Evolutionary conservation across 192 early-diverging fungal genomes (phyloP).

Genomic region (Coemansia sp.): DNA sequence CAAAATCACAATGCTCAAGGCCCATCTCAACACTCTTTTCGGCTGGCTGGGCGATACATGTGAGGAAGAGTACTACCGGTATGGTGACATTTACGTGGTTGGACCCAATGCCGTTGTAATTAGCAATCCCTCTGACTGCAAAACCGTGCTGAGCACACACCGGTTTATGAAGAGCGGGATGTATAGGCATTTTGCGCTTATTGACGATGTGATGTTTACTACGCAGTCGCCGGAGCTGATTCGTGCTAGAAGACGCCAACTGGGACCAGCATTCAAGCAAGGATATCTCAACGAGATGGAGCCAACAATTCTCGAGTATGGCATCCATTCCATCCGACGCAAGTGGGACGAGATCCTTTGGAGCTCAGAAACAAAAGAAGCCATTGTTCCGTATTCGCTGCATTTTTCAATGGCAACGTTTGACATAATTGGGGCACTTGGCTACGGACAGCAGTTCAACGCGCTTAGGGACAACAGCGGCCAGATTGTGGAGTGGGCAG

Average conservation of each 20-base stretch:
- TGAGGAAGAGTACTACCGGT: constrained; percentile 18
- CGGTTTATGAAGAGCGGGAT: constrained; percentile 28
- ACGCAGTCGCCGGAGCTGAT: constrained; percentile 25
- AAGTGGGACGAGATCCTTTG: constrained; percentile 28
- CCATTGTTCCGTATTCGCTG: constrained; percentile 20
- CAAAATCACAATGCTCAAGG: constrained; percentile 7
- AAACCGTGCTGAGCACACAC: constrained; percentile 21
- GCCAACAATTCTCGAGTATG: constrained; percentile 30
- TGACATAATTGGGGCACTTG: constrained; percentile 37
- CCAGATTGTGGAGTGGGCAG: constrained; percentile 27
- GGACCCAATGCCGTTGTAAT: constrained; percentile 30
- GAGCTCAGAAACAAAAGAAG: not conserved
- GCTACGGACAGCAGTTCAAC: constrained; percentile 40
- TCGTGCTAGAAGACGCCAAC: constrained; percentile 19
- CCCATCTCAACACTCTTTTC: constrained; percentile 3
- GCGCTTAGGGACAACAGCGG: constrained; percentile 24
- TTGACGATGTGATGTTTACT: constrained; percentile 27
- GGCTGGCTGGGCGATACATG: constrained; percentile 17
- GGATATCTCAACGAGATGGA: constrained; percentile 33
- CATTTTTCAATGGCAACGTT: constrained; percentile 31
- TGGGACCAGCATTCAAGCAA: constrained; percentile 34
- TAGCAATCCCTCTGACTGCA: constrained; percentile 27
- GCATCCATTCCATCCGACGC: constrained; percentile 18
- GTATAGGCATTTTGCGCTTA: constrained; percentile 22
- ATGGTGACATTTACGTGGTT: constrained; percentile 40